Evolutionary conservation across 345 rosid genomes (phyloP).

Genomic region (Eucalyptus sp.): DNA sequence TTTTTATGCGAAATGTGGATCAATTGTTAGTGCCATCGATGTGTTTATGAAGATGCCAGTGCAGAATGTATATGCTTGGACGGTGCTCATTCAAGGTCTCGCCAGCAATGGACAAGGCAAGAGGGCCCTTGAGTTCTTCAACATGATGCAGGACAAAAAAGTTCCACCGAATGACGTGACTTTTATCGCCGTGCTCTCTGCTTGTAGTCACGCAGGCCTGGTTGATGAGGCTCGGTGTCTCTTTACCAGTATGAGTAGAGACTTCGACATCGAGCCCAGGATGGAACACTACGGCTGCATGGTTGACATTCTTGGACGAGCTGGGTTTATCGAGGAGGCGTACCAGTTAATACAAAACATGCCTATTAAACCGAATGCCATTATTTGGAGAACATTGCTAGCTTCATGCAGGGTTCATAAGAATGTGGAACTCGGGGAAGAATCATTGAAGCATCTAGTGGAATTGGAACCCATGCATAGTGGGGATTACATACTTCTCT

Average conservation of each 20-base stretch:
- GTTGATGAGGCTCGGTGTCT: conserved; percentile 14
- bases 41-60: conserved; percentile 16
- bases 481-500: conserved; percentile 26
- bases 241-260: conserved; percentile 20
- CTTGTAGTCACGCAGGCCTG: conserved; percentile 20
- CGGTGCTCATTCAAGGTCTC: conserved; percentile 27
- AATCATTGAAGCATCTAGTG: conserved; percentile 6
- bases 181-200: conserved; percentile 23
- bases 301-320: conserved; percentile 36
- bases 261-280: conserved; percentile 14
- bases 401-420: conserved; percentile 36
- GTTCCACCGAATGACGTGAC: conserved; percentile 21
- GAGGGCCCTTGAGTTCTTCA: conserved; percentile 13
- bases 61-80: conserved; percentile 23
- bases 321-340: conserved; percentile 27
- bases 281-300: conserved; percentile 23
- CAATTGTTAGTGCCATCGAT: conserved; percentile 11
- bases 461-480: conserved; percentile 23
- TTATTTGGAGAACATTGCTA: conserved; percentile 32
- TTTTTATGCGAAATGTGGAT: conserved; percentile 23
- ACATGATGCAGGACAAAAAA: conserved; percentile 7
- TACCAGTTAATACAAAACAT: conserved; percentile 24
- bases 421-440: conserved; percentile 15
- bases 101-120: conserved; percentile 28
- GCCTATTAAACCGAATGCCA: conserved; percentile 26